These are phyloP conservation scores for Xerocomus potaroensis DNA, from an alignment of 768 basidiomycete genomes.

Conservation along the genomic window DNA sequence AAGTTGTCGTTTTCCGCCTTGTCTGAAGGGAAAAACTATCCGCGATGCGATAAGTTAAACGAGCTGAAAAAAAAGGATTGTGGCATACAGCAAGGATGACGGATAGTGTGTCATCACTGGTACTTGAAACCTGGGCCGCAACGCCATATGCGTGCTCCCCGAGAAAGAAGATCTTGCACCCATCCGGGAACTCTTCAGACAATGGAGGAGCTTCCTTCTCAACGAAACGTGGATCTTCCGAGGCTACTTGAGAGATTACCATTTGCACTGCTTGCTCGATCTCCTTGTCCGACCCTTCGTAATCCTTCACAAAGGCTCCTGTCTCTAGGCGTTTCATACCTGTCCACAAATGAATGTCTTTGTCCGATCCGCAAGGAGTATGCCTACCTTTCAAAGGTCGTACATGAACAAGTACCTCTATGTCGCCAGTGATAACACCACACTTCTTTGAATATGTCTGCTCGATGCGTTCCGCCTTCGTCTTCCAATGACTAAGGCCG, in stretches of 20 bases:
- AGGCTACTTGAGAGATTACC: conserved; percentile 70
- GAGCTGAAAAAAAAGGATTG: not conserved
- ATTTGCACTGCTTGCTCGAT: conserved; percentile 85
- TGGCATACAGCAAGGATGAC: conserved; percentile 78
- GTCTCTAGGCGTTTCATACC: conserved; percentile 87
- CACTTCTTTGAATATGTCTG: conserved; percentile 81
- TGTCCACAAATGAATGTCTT: conserved; percentile 25
- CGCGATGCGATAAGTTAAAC: conserved; percentile 1
- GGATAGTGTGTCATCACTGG: conserved; percentile 65
- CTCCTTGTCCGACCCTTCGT: conserved; percentile 79
- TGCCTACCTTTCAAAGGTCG: conserved; percentile 79
- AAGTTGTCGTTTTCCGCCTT: conserved; percentile 75
- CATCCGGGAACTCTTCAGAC: conserved; percentile 84
- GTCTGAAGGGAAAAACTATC: conserved; percentile 85
- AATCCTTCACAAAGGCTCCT: conserved; percentile 94
- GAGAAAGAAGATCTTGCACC: conserved; percentile 92
- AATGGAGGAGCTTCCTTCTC: conserved; percentile 82
- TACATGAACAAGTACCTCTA: conserved; percentile 85
- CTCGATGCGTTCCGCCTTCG: conserved; percentile 79
- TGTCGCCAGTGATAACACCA: conserved; percentile 78
- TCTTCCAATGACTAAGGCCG: conserved; percentile 71
- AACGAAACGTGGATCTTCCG: conserved; percentile 84
- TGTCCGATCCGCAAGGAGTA: not conserved
- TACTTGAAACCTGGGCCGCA: conserved; percentile 81
- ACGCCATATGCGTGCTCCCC: conserved; percentile 95